Evolutionary conservation across 257 asterid genomes (phyloP), one percentile per base, ranked within the genome.

Genomic region (Catharanthus roseus): DNA sequence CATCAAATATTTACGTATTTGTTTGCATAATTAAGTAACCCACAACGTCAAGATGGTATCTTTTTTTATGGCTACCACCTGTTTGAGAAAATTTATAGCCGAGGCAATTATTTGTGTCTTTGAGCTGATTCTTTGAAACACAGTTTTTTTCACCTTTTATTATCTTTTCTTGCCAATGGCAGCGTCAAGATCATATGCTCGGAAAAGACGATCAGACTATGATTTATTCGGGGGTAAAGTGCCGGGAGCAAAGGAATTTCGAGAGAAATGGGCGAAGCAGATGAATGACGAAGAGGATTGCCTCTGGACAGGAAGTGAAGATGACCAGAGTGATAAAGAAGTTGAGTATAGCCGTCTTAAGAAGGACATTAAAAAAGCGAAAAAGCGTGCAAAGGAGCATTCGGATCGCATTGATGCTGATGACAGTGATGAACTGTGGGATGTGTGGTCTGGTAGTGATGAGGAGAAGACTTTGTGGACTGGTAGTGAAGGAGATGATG

Each of bases 251-350:
- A 83, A 82, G 74, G 96, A 91, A 67, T 93, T 93, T 76, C 77
- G 89, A 69, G 82, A 81, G 75, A 88, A 83, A 13, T 93, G 96
- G 96, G 95, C 91, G 11, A 89, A 93, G 70, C 82, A 79, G 68
- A 78, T 93, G 95, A 93, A 86, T 65, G 85, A 91, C n/a, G 99
- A 93, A 2, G 96, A 93, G 78, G 93, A 86, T 74, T 91, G 86
- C 77, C 86, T 93, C 1, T 93, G 97, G 97, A 89, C 96, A 1
- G 99, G 83, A 34, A 89, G 97, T 70, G 96, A 93, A 78, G 87
- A 77, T 26, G 97, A 90, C 26, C 63, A 50, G 18, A 82, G 77
- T 13, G 97, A 87, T 16, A 60, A 77, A 6, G 89, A 84, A 28
- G 75, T 84, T 28, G 86, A 77, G 41, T 74, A 73, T n/a, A 77